These are phyloP conservation scores for bread wheat (Triticum aestivum) DNA, from an alignment of 176 grass and related monocot species.

Conservation along the genomic window IWGSC_CS_RefSeq_v2.1 NC_057798.1:45216875-45217374, in stretches of 20 bases:
- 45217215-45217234: neutral
- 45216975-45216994: neutral
- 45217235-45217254: neutral
- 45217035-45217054: constrained; percentile 3
- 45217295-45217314: constrained; percentile 22
- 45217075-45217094: neutral
- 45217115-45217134: neutral
- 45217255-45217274: constrained; percentile 20
- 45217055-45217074: neutral
- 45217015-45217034: neutral
- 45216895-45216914: no score
- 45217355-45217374: neutral
- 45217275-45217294: constrained; percentile 28
- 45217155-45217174: neutral
- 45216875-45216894: no score
- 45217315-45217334: constrained; percentile 2
- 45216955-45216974: no score
- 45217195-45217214: constrained; percentile 4
- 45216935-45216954: no score
- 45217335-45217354: constrained; percentile 35
- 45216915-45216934: no score
- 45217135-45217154: constrained; percentile 6
- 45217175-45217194: constrained; percentile 13
- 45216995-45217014: neutral
- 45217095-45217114: constrained; percentile 2